Conservation (phyloP, 139 green algal species). For the Chlorella sp. region DNA sequence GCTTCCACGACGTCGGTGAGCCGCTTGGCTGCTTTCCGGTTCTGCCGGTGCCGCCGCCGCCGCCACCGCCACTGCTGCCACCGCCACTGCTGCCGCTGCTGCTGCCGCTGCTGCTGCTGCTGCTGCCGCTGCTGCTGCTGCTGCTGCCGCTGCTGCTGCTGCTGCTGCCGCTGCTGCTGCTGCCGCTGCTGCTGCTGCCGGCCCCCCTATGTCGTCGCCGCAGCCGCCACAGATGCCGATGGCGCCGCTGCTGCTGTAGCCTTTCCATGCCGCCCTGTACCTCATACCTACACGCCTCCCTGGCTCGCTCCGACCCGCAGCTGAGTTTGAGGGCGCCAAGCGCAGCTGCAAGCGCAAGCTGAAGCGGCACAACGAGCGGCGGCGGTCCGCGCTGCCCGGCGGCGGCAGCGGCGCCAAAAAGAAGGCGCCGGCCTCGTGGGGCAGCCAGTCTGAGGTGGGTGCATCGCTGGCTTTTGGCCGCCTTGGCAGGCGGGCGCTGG, state of each 20-base stretch:
- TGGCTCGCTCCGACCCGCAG: background rate
- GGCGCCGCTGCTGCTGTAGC: background rate
- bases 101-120: background rate
- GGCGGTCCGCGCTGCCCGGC: background rate
- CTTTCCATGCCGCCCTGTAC: background rate
- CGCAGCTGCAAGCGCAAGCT: conserved; percentile 38
- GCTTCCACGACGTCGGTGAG: conserved; percentile 37
- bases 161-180: no score
- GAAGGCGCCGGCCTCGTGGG: background rate
- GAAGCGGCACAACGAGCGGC: conserved; percentile 36
- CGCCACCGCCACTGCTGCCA: background rate
- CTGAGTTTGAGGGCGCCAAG: conserved; percentile 31
- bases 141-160: background rate
- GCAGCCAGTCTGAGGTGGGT: background rate
- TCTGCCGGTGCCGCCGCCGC: background rate
- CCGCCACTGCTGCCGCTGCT: background rate
- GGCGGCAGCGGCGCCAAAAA: background rate
- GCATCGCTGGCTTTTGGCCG: no score
- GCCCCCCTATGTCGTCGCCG: background rate
- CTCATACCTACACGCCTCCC: background rate
- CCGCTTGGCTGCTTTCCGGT: no score
- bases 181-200: background rate
- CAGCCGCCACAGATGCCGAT: no score
- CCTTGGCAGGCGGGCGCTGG: background rate
- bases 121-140: background rate